These are phyloP conservation scores for Skeletonema grethae DNA, from an alignment of 108 stramenopile genomes.

Conservation along the genomic window DNA sequence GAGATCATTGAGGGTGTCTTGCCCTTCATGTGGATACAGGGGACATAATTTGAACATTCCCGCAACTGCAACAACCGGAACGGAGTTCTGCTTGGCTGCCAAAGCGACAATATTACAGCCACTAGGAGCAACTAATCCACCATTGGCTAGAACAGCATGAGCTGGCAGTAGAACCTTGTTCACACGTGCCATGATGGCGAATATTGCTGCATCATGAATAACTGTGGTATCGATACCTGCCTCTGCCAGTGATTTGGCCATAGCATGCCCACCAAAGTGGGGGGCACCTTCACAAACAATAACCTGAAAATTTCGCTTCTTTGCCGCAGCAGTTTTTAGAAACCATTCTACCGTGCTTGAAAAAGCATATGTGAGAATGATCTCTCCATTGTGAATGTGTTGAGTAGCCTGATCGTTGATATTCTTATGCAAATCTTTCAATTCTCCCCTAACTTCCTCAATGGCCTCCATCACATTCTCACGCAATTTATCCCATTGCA, in stretches of 20 bases:
- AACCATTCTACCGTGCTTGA: conserved; percentile 87
- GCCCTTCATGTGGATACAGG: conserved; percentile 96
- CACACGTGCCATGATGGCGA: conserved; percentile 90
- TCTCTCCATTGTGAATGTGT: conserved; percentile 95
- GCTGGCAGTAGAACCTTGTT: conserved; percentile 95
- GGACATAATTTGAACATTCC: conserved; percentile 98
- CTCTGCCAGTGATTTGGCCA: conserved; percentile 87
- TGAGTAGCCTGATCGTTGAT: conserved; percentile 88
- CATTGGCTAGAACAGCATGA: conserved; percentile 97
- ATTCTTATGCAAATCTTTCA: conserved; percentile 87
- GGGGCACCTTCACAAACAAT: conserved; percentile 93
- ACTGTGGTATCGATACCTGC: conserved; percentile 83
- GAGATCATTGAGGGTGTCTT: conserved; percentile 92
- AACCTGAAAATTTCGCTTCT: conserved; percentile 91
- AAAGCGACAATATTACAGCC: conserved; percentile 91
- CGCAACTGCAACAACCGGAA: conserved; percentile 93
- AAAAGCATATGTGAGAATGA: conserved; percentile 88
- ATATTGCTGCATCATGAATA: conserved; percentile 76
- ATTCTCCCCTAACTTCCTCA: conserved; percentile 82
- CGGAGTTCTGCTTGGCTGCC: conserved; percentile 92
- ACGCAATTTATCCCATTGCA: conserved; percentile 66
- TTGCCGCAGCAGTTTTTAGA: conserved; percentile 86
- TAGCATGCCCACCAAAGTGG: conserved; percentile 79
- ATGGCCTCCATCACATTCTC: conserved; percentile 88
- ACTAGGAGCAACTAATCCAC: conserved; percentile 90